phyloP scores from a whole-genome alignment of 1,284 basidiomycete species.

The Flammula alnicola region DNA sequence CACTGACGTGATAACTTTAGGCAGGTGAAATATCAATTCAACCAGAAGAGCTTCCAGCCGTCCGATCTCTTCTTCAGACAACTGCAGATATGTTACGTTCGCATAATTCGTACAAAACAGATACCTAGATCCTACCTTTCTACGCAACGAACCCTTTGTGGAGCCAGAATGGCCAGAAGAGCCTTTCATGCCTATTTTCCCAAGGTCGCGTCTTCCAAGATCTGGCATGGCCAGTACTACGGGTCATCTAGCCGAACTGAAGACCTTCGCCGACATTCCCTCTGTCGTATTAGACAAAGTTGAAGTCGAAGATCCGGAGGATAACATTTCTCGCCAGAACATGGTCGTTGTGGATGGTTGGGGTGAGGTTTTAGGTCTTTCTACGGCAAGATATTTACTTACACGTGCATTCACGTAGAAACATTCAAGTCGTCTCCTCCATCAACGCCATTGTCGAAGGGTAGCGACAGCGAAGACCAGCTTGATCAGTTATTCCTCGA shows the following conservation, averaged over 20 bases:
- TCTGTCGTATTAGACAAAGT: conserved; percentile 27
- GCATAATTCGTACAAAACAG: conserved; percentile 32
- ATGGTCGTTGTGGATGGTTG: conserved; percentile 63
- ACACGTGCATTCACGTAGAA: conserved; percentile 18
- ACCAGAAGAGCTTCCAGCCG: conserved; percentile 30
- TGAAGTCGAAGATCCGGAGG: conserved; percentile 40
- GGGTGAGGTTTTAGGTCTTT: conserved; percentile 43
- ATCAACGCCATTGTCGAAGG: conserved; percentile 37
- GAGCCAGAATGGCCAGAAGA: conserved; percentile 20
- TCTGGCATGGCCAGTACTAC: conserved; percentile 7
- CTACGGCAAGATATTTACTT: conserved; percentile 2
- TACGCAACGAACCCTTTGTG: conserved; percentile 8
- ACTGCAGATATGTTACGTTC: conserved; percentile 26
- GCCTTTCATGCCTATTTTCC: conserved; percentile 47
- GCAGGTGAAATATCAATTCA: conserved; percentile 20
- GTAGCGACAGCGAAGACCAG: conserved; percentile 31
- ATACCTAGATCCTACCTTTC: conserved; percentile 34
- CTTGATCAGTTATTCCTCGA: conserved; percentile 27
- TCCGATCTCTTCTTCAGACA: conserved; percentile 32
- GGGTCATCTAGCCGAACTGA: conserved; percentile 17
- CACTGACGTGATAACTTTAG: conserved; percentile 16
- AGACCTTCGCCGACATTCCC: conserved; percentile 33
- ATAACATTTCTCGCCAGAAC: conserved; percentile 47
- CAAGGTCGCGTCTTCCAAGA: conserved; percentile 38
- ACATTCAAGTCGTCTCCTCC: conserved; percentile 37